Evolutionary conservation across 768 basidiomycete species (phyloP), one percentile per base, ranked within the genome.

Genomic region (Tylopilus sp.): DNA sequence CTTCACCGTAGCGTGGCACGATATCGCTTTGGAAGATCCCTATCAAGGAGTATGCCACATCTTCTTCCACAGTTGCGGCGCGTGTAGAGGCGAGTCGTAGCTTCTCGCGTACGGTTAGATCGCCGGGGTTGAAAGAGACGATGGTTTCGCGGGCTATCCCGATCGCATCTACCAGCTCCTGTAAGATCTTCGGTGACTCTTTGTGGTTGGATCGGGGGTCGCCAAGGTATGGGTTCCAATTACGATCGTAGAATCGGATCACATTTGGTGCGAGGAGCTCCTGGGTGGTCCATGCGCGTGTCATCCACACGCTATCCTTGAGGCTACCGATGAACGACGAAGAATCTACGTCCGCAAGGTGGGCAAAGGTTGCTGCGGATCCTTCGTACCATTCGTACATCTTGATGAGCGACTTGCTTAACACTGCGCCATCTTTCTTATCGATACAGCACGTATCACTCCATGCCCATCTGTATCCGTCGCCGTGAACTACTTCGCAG

Each of bases 391-490:
- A 38, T n/a, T 38, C 18, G 36, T 38, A 38, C 36, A 38, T 38
- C 18, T 20, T 38, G 18, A 17, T 20, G 36, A 38, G 36, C 17
- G 36, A 38, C 36, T 38, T 18, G 36, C 18, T 20, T 17, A 38
- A 20, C 18, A 38, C 36, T 20, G 6, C 17, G 8, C 10, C 18
- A 18, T 9, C 11, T 18, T 7, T 38, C 18, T 38, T 38, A 38
- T 38, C 36, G 10, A 38, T 38, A 10, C 36, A 38, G 18, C 36
- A 38, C 3, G 36, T 38, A 10, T 38, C 36, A 10, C 36, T 38
- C 36, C 36, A 38, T 38, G 36, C 55, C 57, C 57, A 58, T 36
- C 51, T 44, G 11, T 40, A 58, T n/a, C 51, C 50, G 11, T 52
- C 45, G 11, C 12, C n/a, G 17, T 38, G 43, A 9, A 43, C 41